Conservation (phyloP, 2,329 filamentous ascomycete species). For the Neonectria faginata region DNA sequence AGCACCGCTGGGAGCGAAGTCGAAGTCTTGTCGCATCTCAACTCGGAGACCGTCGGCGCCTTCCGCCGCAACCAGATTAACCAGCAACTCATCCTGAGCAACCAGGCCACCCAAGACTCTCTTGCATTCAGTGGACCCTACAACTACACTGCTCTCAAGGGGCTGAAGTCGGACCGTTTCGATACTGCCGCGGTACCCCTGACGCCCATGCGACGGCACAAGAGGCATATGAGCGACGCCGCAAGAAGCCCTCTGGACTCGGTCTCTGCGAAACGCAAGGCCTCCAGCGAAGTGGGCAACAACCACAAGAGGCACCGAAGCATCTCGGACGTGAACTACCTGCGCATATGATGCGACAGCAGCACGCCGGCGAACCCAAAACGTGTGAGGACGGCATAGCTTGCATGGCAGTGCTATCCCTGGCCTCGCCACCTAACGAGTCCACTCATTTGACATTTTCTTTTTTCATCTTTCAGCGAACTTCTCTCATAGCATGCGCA, state of each 20-base stretch:
- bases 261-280: constrained; percentile 67
- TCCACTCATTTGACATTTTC: constrained; percentile 30
- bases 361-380: constrained; percentile 38
- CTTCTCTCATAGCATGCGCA: constrained; percentile 39
- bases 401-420: constrained; percentile 51
- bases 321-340: constrained; percentile 66
- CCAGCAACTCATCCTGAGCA: constrained; percentile 69
- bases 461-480: constrained; percentile 38
- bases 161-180: constrained; percentile 74
- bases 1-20: constrained; percentile 62
- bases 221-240: constrained; percentile 58
- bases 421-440: constrained; percentile 53
- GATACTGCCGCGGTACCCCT: constrained; percentile 75
- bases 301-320: constrained; percentile 69
- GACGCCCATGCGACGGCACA: constrained; percentile 73
- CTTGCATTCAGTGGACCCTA: constrained; percentile 71
- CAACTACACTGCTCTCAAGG: constrained; percentile 69
- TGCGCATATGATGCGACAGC: constrained; percentile 55
- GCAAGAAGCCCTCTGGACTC: constrained; percentile 63
- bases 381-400: constrained; percentile 62
- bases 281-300: constrained; percentile 56
- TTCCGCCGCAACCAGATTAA: constrained; percentile 79
- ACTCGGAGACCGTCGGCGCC: constrained; percentile 76
- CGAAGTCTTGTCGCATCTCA: constrained; percentile 69
- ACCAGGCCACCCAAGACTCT: constrained; percentile 71